phyloP scores from a whole-genome alignment of 2,329 filamentous ascomycete genomes.

The Penicillium sp. region DNA sequence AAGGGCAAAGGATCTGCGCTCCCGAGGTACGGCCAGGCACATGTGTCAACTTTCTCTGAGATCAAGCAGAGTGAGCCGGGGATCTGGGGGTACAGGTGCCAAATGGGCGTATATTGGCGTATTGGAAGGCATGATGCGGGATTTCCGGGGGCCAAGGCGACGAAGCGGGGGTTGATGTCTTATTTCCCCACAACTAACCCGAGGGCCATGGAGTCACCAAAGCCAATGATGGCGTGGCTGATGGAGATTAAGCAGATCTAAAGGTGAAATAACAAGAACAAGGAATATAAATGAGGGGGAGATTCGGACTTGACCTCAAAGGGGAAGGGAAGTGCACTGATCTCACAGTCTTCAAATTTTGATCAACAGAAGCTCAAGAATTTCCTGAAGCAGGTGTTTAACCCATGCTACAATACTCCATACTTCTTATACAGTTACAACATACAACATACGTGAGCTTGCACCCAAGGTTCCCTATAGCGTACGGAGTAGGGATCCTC shows the following conservation, averaged over 20 bases:
- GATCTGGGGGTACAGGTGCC: background rate
- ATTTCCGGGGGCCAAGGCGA: background rate
- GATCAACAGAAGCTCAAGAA: background rate
- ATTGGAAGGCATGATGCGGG: background rate
- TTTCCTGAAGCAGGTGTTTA: background rate
- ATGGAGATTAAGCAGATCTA: background rate
- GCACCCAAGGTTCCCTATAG: background rate
- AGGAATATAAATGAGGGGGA: conserved; percentile 1
- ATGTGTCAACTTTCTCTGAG: conserved; percentile 2
- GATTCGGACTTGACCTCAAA: conserved; percentile 5
- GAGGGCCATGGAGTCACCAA: background rate
- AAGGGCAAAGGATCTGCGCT: background rate
- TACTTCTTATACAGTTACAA: too few relatives aligned
- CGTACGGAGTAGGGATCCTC: too few relatives aligned
- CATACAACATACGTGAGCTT: too few relatives aligned
- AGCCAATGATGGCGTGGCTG: conserved; percentile 1
- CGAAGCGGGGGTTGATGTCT: background rate
- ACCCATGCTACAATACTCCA: background rate
- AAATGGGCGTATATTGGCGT: conserved; percentile 6
- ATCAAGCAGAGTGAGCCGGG: background rate
- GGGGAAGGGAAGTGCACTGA: background rate
- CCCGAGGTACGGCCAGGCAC: conserved; percentile 9
- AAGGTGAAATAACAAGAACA: background rate
- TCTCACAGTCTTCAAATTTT: background rate
- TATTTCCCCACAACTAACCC: background rate